Evolutionary conservation across 257 asterid genomes (phyloP), one percentile per base, ranked within the genome.

Genomic region (Thymus mandschuricus): DNA sequence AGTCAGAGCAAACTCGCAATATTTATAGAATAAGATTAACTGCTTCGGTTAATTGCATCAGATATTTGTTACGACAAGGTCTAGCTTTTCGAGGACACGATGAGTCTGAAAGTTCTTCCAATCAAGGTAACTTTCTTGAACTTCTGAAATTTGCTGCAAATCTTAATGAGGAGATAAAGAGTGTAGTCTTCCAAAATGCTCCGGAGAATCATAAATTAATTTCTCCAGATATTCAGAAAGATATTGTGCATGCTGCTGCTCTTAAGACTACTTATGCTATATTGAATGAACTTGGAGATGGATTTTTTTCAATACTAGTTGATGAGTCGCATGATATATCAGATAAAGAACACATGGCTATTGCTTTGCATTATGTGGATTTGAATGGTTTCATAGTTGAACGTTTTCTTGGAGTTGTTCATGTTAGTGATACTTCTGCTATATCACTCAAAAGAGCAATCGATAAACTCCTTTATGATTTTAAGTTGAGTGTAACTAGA

Each of bases 321-420:
- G 60, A 54, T 15, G 60, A 54, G 21, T 54, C 60, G 3, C 60
- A 31, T 54, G 60, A 54, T 54, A 28, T 54, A 54, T 54, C 31
- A 1, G 33, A 54, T 15, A 54, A 54, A 54, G 30, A 54, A 46
- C 15, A 54, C 15, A 54, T 54, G 60, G 31, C 0, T 54, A 0
- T 54, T 54, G 60, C 34, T 21, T 55, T 55, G 27, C 1, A 34
- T 55, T 55, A 55, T 21, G 60, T 55, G 34, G 27, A 55, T 55
- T 21, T 4, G 3, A 55, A 27, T 30, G 34, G 34, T 8, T 21
- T 55, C 3, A 30, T 55, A 21, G 60, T 55, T 21, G 60, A 55
- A 10, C 12, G 12, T 55, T 55, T 55, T 55, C 60, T 55, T 43
- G 48, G 48, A 43, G 8, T 43, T 9, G 10, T 43, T 43, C 48